A percentile compares a stretch with the other conserved stretches of the same genome.
Evolutionary conservation across 495 filamentous ascomycete species (phyloP).

Genomic region (Penicillium riverlandense): DNA sequence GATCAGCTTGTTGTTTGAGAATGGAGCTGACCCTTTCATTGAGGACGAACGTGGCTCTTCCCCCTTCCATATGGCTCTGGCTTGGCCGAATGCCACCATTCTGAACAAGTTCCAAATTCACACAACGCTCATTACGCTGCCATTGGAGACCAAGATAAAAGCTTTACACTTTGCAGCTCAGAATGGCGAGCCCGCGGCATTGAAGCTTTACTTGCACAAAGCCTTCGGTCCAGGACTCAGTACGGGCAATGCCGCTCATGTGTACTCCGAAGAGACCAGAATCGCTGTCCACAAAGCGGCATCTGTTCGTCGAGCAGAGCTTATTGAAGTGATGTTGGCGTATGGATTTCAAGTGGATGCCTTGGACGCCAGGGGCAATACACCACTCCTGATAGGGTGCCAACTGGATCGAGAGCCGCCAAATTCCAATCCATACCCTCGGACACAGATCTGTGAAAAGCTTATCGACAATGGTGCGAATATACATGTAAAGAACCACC

Average conservation of each 20-base stretch:
- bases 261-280: not conserved
- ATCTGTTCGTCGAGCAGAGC: not conserved
- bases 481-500: not conserved
- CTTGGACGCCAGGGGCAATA: not conserved
- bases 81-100: not conserved
- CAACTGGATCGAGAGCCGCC: not conserved
- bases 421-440: not conserved
- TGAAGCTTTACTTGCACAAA: not conserved
- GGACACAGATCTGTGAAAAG: slow-evolving; percentile 3
- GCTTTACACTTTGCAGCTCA: slow-evolving; percentile 1
- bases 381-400: slow-evolving; percentile 1
- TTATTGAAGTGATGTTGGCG: slow-evolving; percentile 1
- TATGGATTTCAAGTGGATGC: not conserved
- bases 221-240: too few species aligned
- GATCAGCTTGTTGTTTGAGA: slow-evolving; percentile 15
- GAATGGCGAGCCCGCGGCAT: not conserved
- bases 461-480: slow-evolving; percentile 1
- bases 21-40: slow-evolving; percentile 20
- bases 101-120: slow-evolving; percentile 1
- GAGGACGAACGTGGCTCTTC: slow-evolving; percentile 1
- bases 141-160: not conserved
- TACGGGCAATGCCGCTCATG: not conserved
- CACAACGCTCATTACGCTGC: not conserved
- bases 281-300: not conserved
- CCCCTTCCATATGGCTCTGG: slow-evolving; percentile 6